These are phyloP conservation scores for Amylostereum chailletii DNA, from an alignment of 1,284 basidiomycete genomes.

Conservation along the genomic window DNA sequence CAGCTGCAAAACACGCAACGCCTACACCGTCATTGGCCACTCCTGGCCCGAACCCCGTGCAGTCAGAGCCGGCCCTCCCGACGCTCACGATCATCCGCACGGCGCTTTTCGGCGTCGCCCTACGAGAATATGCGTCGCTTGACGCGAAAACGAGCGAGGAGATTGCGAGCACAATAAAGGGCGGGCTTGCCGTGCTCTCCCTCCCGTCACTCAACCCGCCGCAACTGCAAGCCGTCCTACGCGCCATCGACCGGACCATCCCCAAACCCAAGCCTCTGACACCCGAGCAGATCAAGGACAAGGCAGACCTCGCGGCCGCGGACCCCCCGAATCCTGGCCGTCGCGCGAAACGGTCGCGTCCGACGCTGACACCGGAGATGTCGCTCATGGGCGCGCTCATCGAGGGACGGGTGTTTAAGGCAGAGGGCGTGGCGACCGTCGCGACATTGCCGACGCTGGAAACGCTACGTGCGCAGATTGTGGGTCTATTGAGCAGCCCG, in stretches of 20 bases:
- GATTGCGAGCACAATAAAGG: constrained; percentile 47
- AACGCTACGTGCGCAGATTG: constrained; percentile 64
- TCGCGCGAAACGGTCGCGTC: constrained; percentile 46
- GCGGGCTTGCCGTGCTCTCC: constrained; percentile 57
- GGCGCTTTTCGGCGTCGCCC: constrained; percentile 62
- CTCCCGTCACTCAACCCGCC: constrained; percentile 66
- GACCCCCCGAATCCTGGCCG: constrained; percentile 57
- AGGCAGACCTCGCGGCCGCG: constrained; percentile 39
- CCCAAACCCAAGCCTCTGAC: constrained; percentile 50
- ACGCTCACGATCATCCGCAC: constrained; percentile 60
- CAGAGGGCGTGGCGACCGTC: constrained; percentile 48
- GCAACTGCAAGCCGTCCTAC: constrained; percentile 55
- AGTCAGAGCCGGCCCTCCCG: constrained; percentile 26
- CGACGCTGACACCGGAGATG: constrained; percentile 50
- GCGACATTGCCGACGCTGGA: constrained; percentile 64
- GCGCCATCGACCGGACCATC: constrained; percentile 57
- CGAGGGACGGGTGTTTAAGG: constrained; percentile 60
- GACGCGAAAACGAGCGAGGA: constrained; percentile 36
- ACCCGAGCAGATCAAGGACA: constrained; percentile 35
- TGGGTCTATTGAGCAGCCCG: constrained; percentile 66
- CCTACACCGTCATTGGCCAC: constrained; percentile 31
- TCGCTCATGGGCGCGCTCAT: constrained; percentile 68
- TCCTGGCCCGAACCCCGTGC: constrained; percentile 26
- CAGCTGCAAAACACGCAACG: constrained; percentile 34
- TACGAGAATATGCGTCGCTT: constrained; percentile 49